phyloP scores from a whole-genome alignment of 73 alveolate species.

The Paramecium octaurelia region DNA sequence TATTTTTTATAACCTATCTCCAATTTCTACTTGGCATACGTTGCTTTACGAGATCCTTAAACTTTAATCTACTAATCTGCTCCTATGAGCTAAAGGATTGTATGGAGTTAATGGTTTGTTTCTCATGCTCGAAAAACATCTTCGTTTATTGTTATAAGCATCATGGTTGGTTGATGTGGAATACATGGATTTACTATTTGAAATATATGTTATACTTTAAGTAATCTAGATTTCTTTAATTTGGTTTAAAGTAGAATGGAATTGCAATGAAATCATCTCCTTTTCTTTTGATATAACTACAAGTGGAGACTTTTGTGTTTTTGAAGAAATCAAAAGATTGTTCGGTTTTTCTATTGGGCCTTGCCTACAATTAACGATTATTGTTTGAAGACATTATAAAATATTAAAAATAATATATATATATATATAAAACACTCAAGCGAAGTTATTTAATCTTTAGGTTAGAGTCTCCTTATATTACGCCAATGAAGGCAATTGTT shows the following conservation, averaged over 20 bases:
- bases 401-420: conserved; percentile 38
- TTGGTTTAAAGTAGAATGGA: conserved; percentile 24
- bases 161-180: conserved; percentile 11
- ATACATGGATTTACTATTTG: conserved; percentile 25
- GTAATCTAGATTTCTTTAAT: not conserved
- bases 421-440: not conserved
- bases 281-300: conserved; percentile 20
- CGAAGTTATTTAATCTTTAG: conserved; percentile 46
- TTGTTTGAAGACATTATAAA: not conserved
- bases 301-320: conserved; percentile 10
- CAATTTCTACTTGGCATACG: not conserved
- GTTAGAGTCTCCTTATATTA: not conserved
- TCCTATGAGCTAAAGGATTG: conserved; percentile 3
- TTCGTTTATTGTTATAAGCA: conserved; percentile 3
- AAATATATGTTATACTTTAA: not conserved
- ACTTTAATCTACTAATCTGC: not conserved
- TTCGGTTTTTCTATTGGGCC: not conserved
- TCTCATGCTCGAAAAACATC: conserved; percentile 27
- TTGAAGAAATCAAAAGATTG: not conserved
- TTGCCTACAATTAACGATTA: conserved; percentile 22
- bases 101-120: conserved; percentile 38
- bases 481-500: not conserved
- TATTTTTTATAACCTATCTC: conserved; percentile 41
- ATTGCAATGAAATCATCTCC: conserved; percentile 42
- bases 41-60: not conserved